Conservation (phyloP, 768 basidiomycete species). For the Chiua virens region DNA sequence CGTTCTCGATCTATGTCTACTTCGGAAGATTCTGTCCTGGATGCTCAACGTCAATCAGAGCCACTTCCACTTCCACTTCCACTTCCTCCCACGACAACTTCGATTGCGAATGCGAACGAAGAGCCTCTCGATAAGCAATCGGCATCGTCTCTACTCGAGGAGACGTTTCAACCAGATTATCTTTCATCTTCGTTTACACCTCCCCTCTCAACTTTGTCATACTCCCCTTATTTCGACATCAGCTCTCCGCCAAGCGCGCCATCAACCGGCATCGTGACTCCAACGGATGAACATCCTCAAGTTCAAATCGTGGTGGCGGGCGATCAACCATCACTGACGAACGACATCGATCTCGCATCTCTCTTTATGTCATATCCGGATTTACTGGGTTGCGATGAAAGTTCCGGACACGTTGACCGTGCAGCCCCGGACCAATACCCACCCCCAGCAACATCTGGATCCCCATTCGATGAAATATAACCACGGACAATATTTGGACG, state of each 20-base stretch:
- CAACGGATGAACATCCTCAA: constrained; percentile 43
- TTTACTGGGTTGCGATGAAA: constrained; percentile 17
- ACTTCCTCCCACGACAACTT: not conserved
- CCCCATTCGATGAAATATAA: constrained; percentile 14
- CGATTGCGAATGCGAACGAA: constrained; percentile 4
- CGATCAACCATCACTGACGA: constrained; percentile 26
- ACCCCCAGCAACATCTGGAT: constrained; percentile 8
- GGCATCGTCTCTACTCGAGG: constrained; percentile 1
- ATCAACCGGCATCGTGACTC: constrained; percentile 41
- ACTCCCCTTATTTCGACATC: constrained; percentile 18
- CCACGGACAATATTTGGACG: constrained; percentile 19
- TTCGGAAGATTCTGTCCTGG: constrained; percentile 11
- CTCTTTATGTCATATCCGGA: constrained; percentile 39
- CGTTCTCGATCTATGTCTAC: constrained; percentile 18
- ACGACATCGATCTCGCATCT: constrained; percentile 44
- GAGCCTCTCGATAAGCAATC: constrained; percentile 1
- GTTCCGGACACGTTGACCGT: constrained; percentile 8
- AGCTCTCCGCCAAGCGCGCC: constrained; percentile 29
- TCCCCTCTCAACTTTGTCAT: constrained; percentile 10
- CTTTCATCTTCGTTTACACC: constrained; percentile 33
- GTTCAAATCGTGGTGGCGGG: constrained; percentile 29
- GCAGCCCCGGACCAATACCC: not conserved
- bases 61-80: not conserved
- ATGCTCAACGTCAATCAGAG: constrained; percentile 4
- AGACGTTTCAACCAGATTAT: constrained; percentile 18